phyloP scores from a whole-genome alignment of 2,329 filamentous ascomycete species.

The Cladophialophora psammophila region DNA sequence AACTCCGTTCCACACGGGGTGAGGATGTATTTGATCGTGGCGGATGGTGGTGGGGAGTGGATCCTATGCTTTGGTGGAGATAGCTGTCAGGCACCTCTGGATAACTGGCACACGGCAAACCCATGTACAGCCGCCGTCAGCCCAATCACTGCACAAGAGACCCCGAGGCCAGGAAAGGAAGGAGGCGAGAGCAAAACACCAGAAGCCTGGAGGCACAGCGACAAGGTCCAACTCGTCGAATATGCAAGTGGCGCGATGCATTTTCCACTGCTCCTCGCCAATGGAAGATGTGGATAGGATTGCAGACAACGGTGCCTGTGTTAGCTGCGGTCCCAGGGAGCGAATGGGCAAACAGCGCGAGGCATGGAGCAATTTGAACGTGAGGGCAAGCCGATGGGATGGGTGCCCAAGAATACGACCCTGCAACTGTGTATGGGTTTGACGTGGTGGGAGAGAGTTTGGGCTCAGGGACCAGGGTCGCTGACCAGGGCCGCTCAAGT shows the following conservation, averaged over 20 bases:
- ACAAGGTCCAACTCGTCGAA: conserved; percentile 12
- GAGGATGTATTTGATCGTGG: conserved; percentile 16
- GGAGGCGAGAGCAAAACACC: conserved; percentile 19
- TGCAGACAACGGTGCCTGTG: conserved; percentile 13
- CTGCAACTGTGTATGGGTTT: conserved; percentile 7
- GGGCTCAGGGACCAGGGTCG: conserved; percentile 17
- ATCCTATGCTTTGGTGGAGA: conserved; percentile 25
- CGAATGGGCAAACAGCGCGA: conserved; percentile 7
- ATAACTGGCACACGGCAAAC: conserved; percentile 12
- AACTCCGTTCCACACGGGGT: conserved; percentile 22
- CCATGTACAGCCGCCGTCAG: conserved; percentile 10
- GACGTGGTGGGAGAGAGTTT: conserved; percentile 6
- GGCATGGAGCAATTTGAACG: conserved; percentile 21
- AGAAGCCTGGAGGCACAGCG: not conserved
- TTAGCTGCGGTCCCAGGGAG: not conserved
- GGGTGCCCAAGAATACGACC: conserved; percentile 16
- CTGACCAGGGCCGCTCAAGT: conserved; percentile 4
- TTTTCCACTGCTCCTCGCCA: conserved; percentile 26
- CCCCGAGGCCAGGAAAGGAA: conserved; percentile 11
- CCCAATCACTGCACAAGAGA: conserved; percentile 18
- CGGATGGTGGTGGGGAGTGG: conserved; percentile 16
- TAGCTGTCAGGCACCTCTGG: conserved; percentile 23
- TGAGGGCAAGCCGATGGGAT: conserved; percentile 8
- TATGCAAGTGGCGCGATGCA: conserved; percentile 21
- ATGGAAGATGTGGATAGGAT: conserved; percentile 18